These are phyloP conservation scores for Starmera amethionina DNA, from an alignment of 805 yeast species.

Conservation along the genomic window DNA sequence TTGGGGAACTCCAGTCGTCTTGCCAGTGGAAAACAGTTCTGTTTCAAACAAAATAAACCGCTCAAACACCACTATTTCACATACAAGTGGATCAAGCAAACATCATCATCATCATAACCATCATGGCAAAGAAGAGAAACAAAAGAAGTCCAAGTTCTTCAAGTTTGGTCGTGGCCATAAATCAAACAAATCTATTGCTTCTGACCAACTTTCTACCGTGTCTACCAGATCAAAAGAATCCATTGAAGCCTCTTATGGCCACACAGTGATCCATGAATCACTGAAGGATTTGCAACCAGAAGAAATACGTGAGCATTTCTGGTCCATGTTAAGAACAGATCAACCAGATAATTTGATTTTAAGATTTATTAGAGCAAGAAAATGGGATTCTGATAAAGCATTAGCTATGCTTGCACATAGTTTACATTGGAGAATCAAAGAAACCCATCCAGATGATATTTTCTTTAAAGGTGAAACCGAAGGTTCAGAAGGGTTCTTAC, in stretches of 20 bases:
- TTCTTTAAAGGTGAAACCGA: conserved; percentile 64
- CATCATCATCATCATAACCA: neutral
- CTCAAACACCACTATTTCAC: conserved; percentile 4
- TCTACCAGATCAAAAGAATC: conserved; percentile 20
- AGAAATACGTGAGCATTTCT: conserved; percentile 39
- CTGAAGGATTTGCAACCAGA: conserved; percentile 43
- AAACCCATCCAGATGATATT: conserved; percentile 49
- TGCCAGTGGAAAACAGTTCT: conserved; percentile 2
- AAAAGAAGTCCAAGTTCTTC: conserved; percentile 18
- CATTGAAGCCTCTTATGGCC: conserved; percentile 23
- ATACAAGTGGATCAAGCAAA: conserved; percentile 2
- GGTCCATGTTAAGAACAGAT: conserved; percentile 63
- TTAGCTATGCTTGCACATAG: conserved; percentile 65
- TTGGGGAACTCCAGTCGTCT: conserved; percentile 38
- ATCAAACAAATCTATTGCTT: conserved; percentile 1
- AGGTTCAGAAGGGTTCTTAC: conserved; percentile 30
- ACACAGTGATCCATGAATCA: conserved; percentile 34
- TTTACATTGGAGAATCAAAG: conserved; percentile 63
- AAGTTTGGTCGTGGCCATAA: conserved; percentile 13
- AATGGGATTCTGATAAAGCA: conserved; percentile 66
- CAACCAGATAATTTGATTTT: conserved; percentile 70
- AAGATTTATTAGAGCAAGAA: conserved; percentile 79
- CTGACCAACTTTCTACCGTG: conserved; percentile 11
- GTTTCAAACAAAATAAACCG: conserved; percentile 5
- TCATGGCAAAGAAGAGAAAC: conserved; percentile 4